These are phyloP conservation scores for Penicillium sp. DNA, from an alignment of 2,329 filamentous ascomycete species.

Conservation along the genomic window DNA sequence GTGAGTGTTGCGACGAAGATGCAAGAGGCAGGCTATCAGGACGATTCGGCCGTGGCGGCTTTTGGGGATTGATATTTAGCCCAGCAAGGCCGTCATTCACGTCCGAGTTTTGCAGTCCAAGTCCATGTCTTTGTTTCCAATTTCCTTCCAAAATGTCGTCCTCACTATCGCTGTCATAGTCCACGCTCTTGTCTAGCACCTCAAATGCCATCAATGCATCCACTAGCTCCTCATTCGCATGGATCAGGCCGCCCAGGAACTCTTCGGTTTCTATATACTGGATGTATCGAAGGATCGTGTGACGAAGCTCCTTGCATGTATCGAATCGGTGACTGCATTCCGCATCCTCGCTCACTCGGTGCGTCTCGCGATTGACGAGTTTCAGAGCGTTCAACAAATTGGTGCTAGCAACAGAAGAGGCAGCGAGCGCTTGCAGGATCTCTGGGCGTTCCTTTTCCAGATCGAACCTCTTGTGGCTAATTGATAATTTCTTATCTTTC, in stretches of 20 bases:
- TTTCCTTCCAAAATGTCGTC: slow-evolving; percentile 49
- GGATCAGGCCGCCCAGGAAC: slow-evolving; percentile 84
- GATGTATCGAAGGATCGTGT: slow-evolving; percentile 87
- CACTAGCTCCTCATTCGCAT: slow-evolving; percentile 95
- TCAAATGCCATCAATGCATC: slow-evolving; percentile 91
- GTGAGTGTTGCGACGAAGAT: slow-evolving; percentile 23
- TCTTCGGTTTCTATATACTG: slow-evolving; percentile 88
- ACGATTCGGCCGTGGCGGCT: slow-evolving; percentile 53
- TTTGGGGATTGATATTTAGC: slow-evolving; percentile 37
- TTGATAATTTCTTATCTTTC: slow-evolving; percentile 54
- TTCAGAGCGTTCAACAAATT: slow-evolving; percentile 86
- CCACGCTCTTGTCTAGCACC: slow-evolving; percentile 69
- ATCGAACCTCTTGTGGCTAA: slow-evolving; percentile 64
- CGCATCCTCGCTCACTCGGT: slow-evolving; percentile 82
- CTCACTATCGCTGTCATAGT: slow-evolving; percentile 66
- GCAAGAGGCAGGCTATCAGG: slow-evolving; percentile 56
- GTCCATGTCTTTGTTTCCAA: slow-evolving; percentile 27
- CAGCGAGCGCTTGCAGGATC: slow-evolving; percentile 85
- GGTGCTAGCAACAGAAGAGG: slow-evolving; percentile 84
- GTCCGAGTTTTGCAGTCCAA: slow-evolving; percentile 23
- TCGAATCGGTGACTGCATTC: slow-evolving; percentile 77
- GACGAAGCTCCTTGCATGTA: slow-evolving; percentile 77
- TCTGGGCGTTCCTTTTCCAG: slow-evolving; percentile 83
- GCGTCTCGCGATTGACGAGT: slow-evolving; percentile 82
- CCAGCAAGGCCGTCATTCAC: slow-evolving; percentile 36